These are phyloP conservation scores for Graphilbum fragrans DNA, from an alignment of 2,329 filamentous ascomycete species.

Conservation along the genomic window DNA sequence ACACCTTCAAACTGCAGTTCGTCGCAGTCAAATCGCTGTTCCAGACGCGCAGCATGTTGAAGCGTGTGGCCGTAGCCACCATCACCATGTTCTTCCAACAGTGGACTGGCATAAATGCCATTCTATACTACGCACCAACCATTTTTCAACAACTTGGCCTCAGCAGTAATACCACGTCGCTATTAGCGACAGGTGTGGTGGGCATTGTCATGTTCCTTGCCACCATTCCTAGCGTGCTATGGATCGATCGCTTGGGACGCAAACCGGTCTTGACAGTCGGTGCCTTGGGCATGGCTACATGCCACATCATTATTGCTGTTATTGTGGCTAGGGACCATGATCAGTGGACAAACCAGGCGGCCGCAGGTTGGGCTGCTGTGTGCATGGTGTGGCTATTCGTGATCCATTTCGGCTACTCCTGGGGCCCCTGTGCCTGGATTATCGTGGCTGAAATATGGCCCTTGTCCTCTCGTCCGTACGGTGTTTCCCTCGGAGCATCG, in stretches of 20 bases:
- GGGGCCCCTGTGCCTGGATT: conserved; percentile 66
- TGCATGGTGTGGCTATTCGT: conserved; percentile 65
- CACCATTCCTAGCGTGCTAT: conserved; percentile 55
- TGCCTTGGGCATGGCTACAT: conserved; percentile 57
- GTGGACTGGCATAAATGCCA: conserved; percentile 38
- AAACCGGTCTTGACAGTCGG: conserved; percentile 51
- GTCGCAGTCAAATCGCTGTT: conserved; percentile 55
- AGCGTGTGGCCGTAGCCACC: conserved; percentile 50
- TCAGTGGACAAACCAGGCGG: conserved; percentile 41
- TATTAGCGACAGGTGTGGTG: conserved; percentile 60
- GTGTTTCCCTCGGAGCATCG: conserved; percentile 55
- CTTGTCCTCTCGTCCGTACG: conserved; percentile 55
- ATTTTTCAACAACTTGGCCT: conserved; percentile 60
- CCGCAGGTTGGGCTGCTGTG: conserved; percentile 58
- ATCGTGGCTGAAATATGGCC: conserved; percentile 67
- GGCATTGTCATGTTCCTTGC: conserved; percentile 59
- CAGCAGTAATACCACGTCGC: conserved; percentile 32
- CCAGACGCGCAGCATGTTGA: conserved; percentile 53
- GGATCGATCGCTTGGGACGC: conserved; percentile 51
- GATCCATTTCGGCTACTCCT: conserved; percentile 62
- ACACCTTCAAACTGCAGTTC: conserved; percentile 57
- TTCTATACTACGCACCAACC: conserved; percentile 57
- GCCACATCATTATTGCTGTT: conserved; percentile 59
- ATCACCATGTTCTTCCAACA: conserved; percentile 52
- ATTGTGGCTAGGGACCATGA: conserved; percentile 54